A percentile compares a stretch with the other conserved stretches of the same genome.
Conservation (phyloP, 1,139 yeast genomes). For the Magnusiomyces suaveolens region DNA sequence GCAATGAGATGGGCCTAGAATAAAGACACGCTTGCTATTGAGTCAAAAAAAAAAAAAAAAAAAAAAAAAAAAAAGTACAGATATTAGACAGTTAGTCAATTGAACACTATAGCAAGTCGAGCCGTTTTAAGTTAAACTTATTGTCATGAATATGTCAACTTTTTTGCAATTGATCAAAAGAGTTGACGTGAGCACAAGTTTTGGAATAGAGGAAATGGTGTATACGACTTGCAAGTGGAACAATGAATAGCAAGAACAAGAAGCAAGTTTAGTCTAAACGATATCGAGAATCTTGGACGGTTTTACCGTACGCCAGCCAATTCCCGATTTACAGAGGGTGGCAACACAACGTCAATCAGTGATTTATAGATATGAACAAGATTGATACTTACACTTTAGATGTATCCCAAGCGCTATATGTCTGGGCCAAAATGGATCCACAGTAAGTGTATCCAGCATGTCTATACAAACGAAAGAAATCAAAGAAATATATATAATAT, state of each 20-base stretch:
- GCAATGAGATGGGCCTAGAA: constrained; percentile 92
- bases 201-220: too few relatives aligned
- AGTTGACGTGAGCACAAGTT: too few relatives aligned
- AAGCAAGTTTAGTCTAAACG: too few relatives aligned
- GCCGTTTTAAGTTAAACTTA: neutral
- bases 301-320: too few relatives aligned
- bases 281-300: too few relatives aligned
- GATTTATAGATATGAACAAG: neutral
- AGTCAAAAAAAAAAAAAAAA: neutral
- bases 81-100: neutral
- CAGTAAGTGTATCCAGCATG: constrained; percentile 92
- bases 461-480: constrained; percentile 16
- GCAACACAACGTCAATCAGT: too few relatives aligned
- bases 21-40: constrained; percentile 64
- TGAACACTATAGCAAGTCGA: neutral
- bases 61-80: too few relatives aligned
- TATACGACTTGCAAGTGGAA: too few relatives aligned
- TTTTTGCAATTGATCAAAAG: too few relatives aligned
- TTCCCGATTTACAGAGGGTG: too few relatives aligned
- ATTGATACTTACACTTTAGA: constrained; percentile 30
- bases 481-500: constrained; percentile 5
- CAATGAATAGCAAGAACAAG: too few relatives aligned
- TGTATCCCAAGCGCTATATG: constrained; percentile 65
- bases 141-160: too few relatives aligned
- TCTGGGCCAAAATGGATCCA: constrained; percentile 67